A percentile compares a stretch with the other conserved stretches of the same genome.
These are phyloP conservation scores for Ceratocystis smalleyi DNA, from an alignment of 2,329 filamentous ascomycete species.

Conservation along the genomic window DNA sequence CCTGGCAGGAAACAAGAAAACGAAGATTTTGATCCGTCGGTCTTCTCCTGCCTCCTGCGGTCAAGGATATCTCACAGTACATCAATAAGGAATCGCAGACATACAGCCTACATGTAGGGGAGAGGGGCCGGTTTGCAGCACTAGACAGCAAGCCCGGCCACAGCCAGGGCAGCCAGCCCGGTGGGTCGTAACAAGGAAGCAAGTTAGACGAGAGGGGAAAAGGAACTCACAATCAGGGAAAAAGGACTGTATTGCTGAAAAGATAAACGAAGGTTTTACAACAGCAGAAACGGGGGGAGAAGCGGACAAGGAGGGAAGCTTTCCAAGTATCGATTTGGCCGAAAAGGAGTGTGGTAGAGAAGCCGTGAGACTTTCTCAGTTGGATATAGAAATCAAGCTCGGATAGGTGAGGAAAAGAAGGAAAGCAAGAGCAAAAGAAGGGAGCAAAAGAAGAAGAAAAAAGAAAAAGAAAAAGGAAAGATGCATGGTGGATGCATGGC, in stretches of 20 bases:
- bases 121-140: background rate
- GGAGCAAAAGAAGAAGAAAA: background rate
- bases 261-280: background rate
- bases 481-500: slow-evolving; percentile 5
- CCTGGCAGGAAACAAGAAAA: background rate
- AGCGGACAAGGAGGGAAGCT: background rate
- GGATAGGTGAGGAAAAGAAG: slow-evolving; percentile 5
- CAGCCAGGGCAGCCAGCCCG: background rate
- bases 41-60: background rate
- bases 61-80: background rate
- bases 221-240: background rate
- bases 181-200: background rate
- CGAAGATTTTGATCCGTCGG: background rate
- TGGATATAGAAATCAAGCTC: slow-evolving; percentile 13
- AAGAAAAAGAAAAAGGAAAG: slow-evolving; percentile 8
- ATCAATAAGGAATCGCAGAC: background rate
- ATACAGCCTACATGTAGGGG: background rate
- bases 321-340: background rate
- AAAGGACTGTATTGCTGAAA: background rate
- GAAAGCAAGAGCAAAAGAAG: slow-evolving; percentile 3
- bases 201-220: background rate
- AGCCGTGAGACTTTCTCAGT: slow-evolving; percentile 14
- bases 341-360: slow-evolving; percentile 17
- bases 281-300: background rate
- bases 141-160: background rate